Conservation (phyloP, 2,329 filamentous ascomycete genomes). For the Colletotrichum salicis region DNA sequence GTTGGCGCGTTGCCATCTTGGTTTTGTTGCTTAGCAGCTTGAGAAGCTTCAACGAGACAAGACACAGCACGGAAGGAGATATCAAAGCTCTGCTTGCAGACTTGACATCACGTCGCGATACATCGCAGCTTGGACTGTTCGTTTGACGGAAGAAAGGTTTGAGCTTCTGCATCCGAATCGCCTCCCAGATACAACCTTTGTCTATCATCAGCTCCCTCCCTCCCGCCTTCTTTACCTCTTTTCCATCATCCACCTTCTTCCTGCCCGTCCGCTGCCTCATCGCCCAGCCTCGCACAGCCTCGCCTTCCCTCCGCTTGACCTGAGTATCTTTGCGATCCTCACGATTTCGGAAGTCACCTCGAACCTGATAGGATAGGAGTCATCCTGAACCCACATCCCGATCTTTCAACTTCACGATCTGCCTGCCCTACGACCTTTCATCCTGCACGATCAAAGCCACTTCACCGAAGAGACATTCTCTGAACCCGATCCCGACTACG, state of each 20-base stretch:
- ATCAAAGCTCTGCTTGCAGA: slow-evolving; percentile 37
- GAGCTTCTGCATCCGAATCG: slow-evolving; percentile 48
- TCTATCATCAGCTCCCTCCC: slow-evolving; percentile 31
- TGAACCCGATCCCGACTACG: slow-evolving; percentile 56
- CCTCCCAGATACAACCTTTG: slow-evolving; percentile 40
- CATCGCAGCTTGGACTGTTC: slow-evolving; percentile 38
- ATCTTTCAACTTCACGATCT: slow-evolving; percentile 35
- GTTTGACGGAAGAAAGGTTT: slow-evolving; percentile 51
- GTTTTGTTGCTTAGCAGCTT: slow-evolving; percentile 20
- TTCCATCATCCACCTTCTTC: slow-evolving; percentile 28
- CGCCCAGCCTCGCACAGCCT: slow-evolving; percentile 21
- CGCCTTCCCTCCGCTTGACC: slow-evolving; percentile 35
- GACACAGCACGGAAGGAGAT: slow-evolving; percentile 7
- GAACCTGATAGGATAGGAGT: slow-evolving; percentile 34
- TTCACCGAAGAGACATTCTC: slow-evolving; percentile 42
- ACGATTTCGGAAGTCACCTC: slow-evolving; percentile 35
- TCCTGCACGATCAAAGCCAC: slow-evolving; percentile 37
- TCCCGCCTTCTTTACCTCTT: slow-evolving; percentile 30
- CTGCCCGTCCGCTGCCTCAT: slow-evolving; percentile 30
- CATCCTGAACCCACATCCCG: slow-evolving; percentile 33
- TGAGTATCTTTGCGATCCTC: slow-evolving; percentile 34
- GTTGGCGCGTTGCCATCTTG: slow-evolving; percentile 24
- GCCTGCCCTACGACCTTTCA: slow-evolving; percentile 35
- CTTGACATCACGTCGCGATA: slow-evolving; percentile 29
- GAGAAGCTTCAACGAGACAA: slow-evolving; percentile 8